Evolutionary conservation across 2,329 filamentous ascomycete species (phyloP), one percentile per base, ranked within the genome.

Genomic region (Amauroascus niger): DNA sequence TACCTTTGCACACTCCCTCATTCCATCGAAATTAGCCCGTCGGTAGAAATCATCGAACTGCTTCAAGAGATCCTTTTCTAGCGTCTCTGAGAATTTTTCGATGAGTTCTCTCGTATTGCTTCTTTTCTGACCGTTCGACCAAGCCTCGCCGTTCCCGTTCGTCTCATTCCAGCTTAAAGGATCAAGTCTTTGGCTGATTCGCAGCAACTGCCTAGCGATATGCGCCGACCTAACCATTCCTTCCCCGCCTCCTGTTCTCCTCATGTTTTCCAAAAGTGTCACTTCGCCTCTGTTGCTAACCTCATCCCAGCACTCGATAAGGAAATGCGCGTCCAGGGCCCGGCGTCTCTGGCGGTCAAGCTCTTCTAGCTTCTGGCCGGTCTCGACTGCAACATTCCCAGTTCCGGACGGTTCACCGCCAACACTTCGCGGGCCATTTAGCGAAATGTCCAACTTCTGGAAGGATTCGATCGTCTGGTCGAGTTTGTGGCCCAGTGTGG

Each of bases 11-110:
- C 93, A 98, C 67, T 97, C 93, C 73, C 88, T 85, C 94, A 98
- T 98, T 63, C 94, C 90, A 61, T 96, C 88, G 65, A 95, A 96
- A 70, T 97, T 95, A 63, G 95, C 89, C 61, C 86, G 83, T 59
- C 90, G 80, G 69, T 97, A 97, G 74, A 91, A 96, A 65, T 94
- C 88, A 74, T 98, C 94, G 71, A 98, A 98, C 65, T 96, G 91
- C 67, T 90, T 88, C 57, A 98, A 74, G 37, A 98, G 76, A 65
- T 98, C 93, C 66, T 97, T 95, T 70, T 98, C 93, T 55, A 98
- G 72, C 0, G 87, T 90, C 68, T 98, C 93, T 24, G 90, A 87
- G 69, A 97, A 98, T 68, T 95, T 96, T 70, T 98, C 93, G 54
- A 98, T 86, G 14, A 94, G 81, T 68, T 96, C 90, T 58, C 88